phyloP scores from a whole-genome alignment of 768 basidiomycete genomes.

The Flagelloscypha sp. region DNA sequence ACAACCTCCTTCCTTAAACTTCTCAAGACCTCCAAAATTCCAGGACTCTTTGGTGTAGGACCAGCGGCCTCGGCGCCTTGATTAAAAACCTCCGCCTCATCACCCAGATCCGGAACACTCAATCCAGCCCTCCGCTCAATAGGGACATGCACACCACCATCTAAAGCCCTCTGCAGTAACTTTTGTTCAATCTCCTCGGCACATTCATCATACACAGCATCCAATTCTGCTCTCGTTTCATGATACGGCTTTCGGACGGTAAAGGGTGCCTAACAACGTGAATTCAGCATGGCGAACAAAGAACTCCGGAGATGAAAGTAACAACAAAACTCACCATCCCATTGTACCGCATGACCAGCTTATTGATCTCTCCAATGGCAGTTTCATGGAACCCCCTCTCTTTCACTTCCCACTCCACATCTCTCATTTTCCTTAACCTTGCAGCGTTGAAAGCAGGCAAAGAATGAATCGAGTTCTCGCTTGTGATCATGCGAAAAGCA shows the following conservation, averaged over 20 bases:
- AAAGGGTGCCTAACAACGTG: no score
- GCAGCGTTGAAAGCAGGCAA: constrained; percentile 22
- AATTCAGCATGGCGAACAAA: no score
- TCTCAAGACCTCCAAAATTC: no score
- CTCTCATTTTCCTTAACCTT: constrained; percentile 42
- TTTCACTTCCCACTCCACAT: constrained; percentile 61
- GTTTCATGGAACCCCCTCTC: constrained; percentile 62
- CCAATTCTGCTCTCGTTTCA: constrained; percentile 48
- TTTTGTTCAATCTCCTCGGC: constrained; percentile 44
- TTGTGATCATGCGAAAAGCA: constrained; percentile 53
- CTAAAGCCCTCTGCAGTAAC: constrained; percentile 20
- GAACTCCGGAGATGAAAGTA: no score
- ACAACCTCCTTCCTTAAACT: no score
- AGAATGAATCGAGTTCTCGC: constrained; percentile 32
- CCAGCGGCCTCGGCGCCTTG: no score
- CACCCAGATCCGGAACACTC: no score
- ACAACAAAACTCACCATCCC: no score
- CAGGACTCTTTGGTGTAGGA: no score
- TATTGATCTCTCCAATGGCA: constrained; percentile 65
- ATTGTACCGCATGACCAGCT: constrained; percentile 72
- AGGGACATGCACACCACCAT: background rate
- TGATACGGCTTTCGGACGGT: constrained; percentile 62
- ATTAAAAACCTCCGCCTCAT: no score
- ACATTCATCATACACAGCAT: constrained; percentile 40
- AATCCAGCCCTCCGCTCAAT: constrained; percentile 7